These are phyloP conservation scores for Leccinellum luteum DNA, from an alignment of 768 basidiomycete genomes.

Conservation along the genomic window DNA sequence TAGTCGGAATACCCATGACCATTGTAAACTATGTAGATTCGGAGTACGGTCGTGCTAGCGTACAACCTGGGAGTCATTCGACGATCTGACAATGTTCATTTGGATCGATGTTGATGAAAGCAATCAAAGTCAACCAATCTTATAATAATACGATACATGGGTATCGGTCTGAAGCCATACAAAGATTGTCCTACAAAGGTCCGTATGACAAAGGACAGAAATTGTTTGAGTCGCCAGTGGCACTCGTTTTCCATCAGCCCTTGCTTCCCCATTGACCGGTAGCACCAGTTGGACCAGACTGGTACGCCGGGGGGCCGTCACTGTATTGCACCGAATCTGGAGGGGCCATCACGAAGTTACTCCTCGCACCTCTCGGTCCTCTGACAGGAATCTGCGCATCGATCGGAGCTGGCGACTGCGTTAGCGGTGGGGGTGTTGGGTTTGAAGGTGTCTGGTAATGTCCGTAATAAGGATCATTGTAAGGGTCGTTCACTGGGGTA, in stretches of 20 bases:
- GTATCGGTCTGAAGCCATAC: slow-evolving; percentile 19
- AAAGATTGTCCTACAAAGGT: slow-evolving; percentile 14
- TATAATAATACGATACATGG: slow-evolving; percentile 19
- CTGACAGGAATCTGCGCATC: slow-evolving; percentile 43
- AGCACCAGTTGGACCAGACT: slow-evolving; percentile 46
- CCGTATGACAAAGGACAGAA: slow-evolving; percentile 11
- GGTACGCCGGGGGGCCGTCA: slow-evolving; percentile 69
- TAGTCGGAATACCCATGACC: not conserved
- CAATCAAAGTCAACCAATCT: not conserved
- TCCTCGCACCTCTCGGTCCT: slow-evolving; percentile 41
- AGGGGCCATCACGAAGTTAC: slow-evolving; percentile 23
- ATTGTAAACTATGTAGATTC: too few species aligned
- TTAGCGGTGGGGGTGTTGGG: slow-evolving; percentile 29
- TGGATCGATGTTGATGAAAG: not conserved
- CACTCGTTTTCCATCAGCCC: slow-evolving; percentile 11
- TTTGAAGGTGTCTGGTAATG: slow-evolving; percentile 18
- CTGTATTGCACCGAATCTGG: slow-evolving; percentile 29
- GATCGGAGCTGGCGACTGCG: slow-evolving; percentile 38
- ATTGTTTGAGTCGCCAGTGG: not conserved
- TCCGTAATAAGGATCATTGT: slow-evolving; percentile 29
- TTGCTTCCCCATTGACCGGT: slow-evolving; percentile 56
- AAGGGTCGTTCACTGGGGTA: slow-evolving; percentile 33
- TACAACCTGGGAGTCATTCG: too few species aligned
- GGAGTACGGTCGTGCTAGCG: not conserved
- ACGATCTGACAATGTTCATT: not conserved